These are phyloP conservation scores for Anthracocystis panici-leucophaei DNA, from an alignment of 1,284 basidiomycete genomes.

Conservation along the genomic window DNA sequence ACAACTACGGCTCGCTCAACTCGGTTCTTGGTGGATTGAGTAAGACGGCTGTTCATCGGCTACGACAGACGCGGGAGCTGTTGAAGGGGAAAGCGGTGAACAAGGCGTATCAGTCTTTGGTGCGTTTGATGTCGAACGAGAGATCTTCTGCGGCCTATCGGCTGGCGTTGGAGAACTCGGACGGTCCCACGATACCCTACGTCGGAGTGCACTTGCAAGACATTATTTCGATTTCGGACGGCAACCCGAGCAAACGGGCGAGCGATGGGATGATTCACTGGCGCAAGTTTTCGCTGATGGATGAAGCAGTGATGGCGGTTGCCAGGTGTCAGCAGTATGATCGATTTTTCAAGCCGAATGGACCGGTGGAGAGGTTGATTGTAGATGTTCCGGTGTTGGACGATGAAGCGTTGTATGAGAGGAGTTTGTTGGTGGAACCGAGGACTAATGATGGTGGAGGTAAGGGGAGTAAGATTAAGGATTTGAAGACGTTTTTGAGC, in stretches of 20 bases:
- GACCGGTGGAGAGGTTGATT: constrained; percentile 48
- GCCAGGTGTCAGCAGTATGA: constrained; percentile 59
- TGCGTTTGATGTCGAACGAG: constrained; percentile 59
- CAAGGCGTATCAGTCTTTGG: constrained; percentile 57
- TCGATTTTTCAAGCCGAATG: constrained; percentile 23
- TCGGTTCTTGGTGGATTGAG: constrained; percentile 59
- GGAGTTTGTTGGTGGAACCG: constrained; percentile 54
- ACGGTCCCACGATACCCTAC: constrained; percentile 61
- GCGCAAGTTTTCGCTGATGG: constrained; percentile 64
- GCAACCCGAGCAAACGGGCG: constrained; percentile 55
- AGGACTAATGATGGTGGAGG: constrained; percentile 9
- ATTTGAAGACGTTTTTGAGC: constrained; percentile 43
- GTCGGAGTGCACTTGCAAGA: constrained; percentile 65
- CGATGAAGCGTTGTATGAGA: constrained; percentile 59
- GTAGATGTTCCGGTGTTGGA: constrained; percentile 58
- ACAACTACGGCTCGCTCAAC: constrained; percentile 65
- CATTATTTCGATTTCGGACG: constrained; percentile 62
- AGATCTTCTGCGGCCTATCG: constrained; percentile 60
- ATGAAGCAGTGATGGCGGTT: constrained; percentile 63
- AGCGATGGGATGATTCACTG: constrained; percentile 62
- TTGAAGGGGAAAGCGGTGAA: constrained; percentile 57
- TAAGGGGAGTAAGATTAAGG: constrained; percentile 47
- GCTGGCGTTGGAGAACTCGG: constrained; percentile 59
- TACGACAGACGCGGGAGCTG: constrained; percentile 58
- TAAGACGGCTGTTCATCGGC: constrained; percentile 60